Evolutionary conservation across 257 asterid species (phyloP), one percentile per base, ranked within the genome.

Genomic region (Plantago major): DNA sequence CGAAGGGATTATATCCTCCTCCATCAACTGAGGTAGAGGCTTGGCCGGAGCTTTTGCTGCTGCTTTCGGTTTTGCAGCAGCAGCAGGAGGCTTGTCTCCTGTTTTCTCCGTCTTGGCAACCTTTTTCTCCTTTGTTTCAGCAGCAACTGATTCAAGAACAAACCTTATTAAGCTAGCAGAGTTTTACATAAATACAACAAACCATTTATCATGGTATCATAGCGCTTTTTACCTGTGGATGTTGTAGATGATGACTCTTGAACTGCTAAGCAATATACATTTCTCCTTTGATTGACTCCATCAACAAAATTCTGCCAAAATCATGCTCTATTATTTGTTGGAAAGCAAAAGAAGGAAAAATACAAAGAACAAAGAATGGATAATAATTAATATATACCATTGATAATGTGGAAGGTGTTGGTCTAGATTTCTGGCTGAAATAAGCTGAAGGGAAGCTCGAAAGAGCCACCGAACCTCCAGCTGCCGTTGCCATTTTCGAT

Each of bases 1-100:
- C 46, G 88, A 67, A 50, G 97, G 97, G 72, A 87, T 90, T 26
- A 89, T 83, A 46, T 86, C 95, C 33, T 90, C 97, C 18, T 74
- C 83, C 97, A 89, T 87, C 75, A 89, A 63, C 82, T 79, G 76
- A 48, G 90, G 88, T 66, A 89, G 73, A 55, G 88, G 54, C 73
- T 89, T 87, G 22, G 52, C 75, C 0, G 88, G 81, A 63, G 92
- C 95, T 78, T 86, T 84, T 44, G 84, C 83, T 58, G 90, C 88
- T 16, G 86, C 54, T 60, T 78, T 82, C 4, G 80, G 70, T 67
- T 78, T 78, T 26, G 71, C 54, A 13, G 70, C 66, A 3, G 78
- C 67, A 22, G 71, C 46, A 16, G 67, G 22, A 40, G 48, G 40
- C 6, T 46, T 8, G 40, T 62, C 76, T 30, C 63, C 78, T 11